Evolutionary conservation across 2,329 filamentous ascomycete genomes (phyloP), one percentile per base, ranked within the genome.

Genomic region (Trichoderma gracile): DNA sequence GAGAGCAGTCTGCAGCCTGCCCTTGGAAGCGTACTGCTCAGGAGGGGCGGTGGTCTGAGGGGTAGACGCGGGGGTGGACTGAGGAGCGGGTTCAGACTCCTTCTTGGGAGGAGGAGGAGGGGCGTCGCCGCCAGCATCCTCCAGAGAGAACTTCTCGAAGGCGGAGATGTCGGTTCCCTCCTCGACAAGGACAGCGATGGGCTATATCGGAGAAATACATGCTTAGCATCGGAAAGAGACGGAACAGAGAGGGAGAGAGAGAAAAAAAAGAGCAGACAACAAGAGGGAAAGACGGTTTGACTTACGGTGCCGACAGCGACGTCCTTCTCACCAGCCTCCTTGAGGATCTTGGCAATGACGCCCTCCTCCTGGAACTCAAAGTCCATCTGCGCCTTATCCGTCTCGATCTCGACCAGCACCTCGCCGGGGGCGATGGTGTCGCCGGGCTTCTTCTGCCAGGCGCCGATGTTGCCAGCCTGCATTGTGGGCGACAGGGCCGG

Each of bases 301-400:
- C 92, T 82, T 87, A 99, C 95, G 80, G 90, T 95, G 78, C 95
- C 95, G 73, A 99, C 93, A 33, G 94, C 78, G 68, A 99, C 83
- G 77, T 99, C 95, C 84, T 98, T 99, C 79, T 89, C 90, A 70
- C 96, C 96, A 66, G 90, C 89, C 52, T 97, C 91, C 82, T 93
- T 95, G 75, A 99, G 83, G 69, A 98, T 86, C 86, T 97, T 97
- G 74, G 95, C 94, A 71, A 99, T 85, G 67, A 96, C 86, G 83
- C 94, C 95, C 77, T 98, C 95, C 75, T 99, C 95, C 81, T 99
- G 95, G 81, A 96, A 98, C 81, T 99, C 95, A 78, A 99, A 98
- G 83, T 99, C 95, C 95, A 99, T 99, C 83, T 98, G 95, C 69
- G 95, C 95, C 86, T 99, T 99, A 81, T 99, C 95, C 73, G 95